Evolutionary conservation across 257 asterid genomes (phyloP).

Genomic region (Linderniella brevidens): DNA sequence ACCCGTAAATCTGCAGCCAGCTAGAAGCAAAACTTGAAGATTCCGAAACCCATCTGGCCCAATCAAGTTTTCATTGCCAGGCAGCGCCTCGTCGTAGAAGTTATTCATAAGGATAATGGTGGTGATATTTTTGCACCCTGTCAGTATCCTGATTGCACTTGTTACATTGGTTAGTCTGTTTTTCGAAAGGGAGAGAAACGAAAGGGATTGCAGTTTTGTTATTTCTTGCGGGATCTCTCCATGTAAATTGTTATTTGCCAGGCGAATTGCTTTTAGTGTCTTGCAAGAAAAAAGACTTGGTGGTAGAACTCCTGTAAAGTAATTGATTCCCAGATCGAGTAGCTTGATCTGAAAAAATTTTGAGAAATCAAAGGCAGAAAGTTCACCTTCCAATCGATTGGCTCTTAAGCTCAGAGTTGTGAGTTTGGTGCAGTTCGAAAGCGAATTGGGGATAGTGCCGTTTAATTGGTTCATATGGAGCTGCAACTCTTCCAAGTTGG

Average conservation of each 20-base stretch:
- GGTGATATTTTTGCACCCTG: slow-evolving; percentile 58
- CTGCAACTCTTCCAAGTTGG: slow-evolving; percentile 43
- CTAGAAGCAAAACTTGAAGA: slow-evolving; percentile 52
- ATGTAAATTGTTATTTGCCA: slow-evolving; percentile 43
- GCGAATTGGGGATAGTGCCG: slow-evolving; percentile 66
- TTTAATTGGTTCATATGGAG: slow-evolving; percentile 58
- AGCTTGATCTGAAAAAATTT: slow-evolving; percentile 30
- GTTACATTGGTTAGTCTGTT: slow-evolving; percentile 59
- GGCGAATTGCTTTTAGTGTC: slow-evolving; percentile 53
- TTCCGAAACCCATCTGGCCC: slow-evolving; percentile 19
- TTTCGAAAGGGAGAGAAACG: slow-evolving; percentile 71
- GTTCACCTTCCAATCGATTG: slow-evolving; percentile 69
- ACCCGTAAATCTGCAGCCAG: slow-evolving; percentile 66
- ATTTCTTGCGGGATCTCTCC: slow-evolving; percentile 57
- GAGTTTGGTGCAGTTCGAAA: slow-evolving; percentile 51
- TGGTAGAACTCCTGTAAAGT: slow-evolving; percentile 52
- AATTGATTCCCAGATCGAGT: slow-evolving; percentile 70
- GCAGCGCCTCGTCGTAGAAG: slow-evolving; percentile 51
- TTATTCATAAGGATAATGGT: slow-evolving; percentile 50
- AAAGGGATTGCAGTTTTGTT: slow-evolving; percentile 39
- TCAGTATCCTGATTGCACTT: slow-evolving; percentile 44
- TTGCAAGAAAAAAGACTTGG: slow-evolving; percentile 55
- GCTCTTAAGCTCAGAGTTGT: slow-evolving; percentile 50
- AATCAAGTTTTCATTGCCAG: slow-evolving; percentile 24
- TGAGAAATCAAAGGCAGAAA: slow-evolving; percentile 61